Conservation (phyloP, 1,139 yeast genomes). For the Kurtzmaniella natalensis region DNA sequence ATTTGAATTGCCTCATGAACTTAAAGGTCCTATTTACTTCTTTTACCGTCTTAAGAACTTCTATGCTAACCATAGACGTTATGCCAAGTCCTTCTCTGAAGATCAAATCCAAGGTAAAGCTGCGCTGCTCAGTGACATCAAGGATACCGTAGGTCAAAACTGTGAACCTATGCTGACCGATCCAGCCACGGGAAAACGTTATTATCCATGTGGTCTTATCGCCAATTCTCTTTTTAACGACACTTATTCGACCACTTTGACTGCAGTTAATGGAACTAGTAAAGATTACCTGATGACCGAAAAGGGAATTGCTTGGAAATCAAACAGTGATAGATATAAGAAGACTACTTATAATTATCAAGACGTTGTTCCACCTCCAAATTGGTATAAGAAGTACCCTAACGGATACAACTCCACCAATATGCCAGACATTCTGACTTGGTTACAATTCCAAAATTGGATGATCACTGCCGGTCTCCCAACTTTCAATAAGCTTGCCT, state of each 20-base stretch:
- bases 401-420: conserved; percentile 66
- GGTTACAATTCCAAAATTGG: conserved; percentile 90
- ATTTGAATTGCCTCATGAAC: conserved; percentile 69
- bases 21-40: conserved; percentile 73
- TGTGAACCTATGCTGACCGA: conserved; percentile 77
- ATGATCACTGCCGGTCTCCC: conserved; percentile 94
- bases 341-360: conserved; percentile 52
- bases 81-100: conserved; percentile 85
- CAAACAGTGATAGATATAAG: conserved; percentile 56
- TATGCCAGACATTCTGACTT: conserved; percentile 54
- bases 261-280: conserved; percentile 32
- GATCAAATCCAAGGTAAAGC: conserved; percentile 80
- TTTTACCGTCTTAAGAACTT: conserved; percentile 81
- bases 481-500: conserved; percentile 74
- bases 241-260: conserved; percentile 45
- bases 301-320: conserved; percentile 61
- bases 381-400: conserved; percentile 64
- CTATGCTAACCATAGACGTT: conserved; percentile 91
- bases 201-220: conserved; percentile 76
- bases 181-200: conserved; percentile 41
- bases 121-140: conserved; percentile 52
- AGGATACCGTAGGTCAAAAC: conserved; percentile 71
- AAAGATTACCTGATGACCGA: conserved; percentile 48
- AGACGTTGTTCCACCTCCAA: conserved; percentile 77
- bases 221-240: conserved; percentile 77